Conservation (phyloP, 208 protist species). For the Leishmania turanica region DNA sequence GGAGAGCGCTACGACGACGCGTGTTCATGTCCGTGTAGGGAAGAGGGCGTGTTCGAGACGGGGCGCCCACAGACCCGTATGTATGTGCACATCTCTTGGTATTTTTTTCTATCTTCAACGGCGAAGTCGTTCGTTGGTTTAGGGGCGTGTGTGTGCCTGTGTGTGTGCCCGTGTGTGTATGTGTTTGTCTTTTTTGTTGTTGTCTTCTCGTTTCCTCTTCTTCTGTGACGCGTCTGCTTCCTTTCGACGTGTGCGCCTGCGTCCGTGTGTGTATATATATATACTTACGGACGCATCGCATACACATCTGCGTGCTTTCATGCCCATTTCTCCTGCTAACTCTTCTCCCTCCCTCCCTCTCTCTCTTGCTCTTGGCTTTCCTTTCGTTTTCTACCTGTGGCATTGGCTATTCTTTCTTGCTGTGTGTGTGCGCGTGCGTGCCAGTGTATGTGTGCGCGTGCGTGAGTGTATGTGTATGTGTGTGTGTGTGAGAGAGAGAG, state of each 20-base stretch:
- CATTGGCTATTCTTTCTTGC: not conserved
- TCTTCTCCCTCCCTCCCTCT: not conserved
- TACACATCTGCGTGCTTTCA: too few relatives aligned
- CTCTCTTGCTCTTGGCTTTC: not conserved
- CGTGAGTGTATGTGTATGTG: not conserved
- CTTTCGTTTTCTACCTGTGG: not conserved
- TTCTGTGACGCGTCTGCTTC: not conserved
- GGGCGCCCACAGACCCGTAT: not conserved
- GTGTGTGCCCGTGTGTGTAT: too few relatives aligned
- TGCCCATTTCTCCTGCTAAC: too few relatives aligned
- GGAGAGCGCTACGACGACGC: not conserved
- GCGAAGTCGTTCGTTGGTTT: not conserved
- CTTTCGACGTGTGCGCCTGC: too few relatives aligned
- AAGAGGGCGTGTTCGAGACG: not conserved
- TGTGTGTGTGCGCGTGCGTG: not conserved
- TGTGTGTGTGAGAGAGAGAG: not conserved
- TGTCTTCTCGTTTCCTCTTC: not conserved
- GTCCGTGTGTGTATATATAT: too few relatives aligned
- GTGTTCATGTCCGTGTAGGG: not conserved
- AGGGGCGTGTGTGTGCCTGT: not conserved
- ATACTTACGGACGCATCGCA: too few relatives aligned
- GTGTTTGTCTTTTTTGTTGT: not conserved
- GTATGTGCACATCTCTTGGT: not conserved
- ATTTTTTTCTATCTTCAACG: too few relatives aligned
- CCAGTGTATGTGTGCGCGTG: too few relatives aligned